Conservation (phyloP, 352 stramenopile genomes). For the Aphanomyces invadans region DNA sequence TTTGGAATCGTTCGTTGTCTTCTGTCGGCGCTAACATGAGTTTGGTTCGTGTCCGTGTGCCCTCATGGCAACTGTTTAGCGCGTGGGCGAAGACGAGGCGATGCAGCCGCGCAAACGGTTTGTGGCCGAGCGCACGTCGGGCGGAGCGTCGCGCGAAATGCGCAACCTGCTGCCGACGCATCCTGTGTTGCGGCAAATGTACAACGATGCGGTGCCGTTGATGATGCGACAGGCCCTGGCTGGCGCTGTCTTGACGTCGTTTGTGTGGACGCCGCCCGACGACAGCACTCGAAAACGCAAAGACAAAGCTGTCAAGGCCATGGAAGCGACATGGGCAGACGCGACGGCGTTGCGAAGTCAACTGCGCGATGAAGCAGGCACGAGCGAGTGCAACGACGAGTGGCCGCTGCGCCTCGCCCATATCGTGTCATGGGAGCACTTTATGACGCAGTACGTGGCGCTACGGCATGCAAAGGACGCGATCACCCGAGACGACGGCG, state of each 20-base stretch:
- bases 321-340: neutral
- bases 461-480: constrained; percentile 1
- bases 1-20: too few relatives aligned
- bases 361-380: constrained; percentile 9
- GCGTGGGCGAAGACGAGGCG: constrained; percentile 19
- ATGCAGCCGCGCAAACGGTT: constrained; percentile 23
- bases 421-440: constrained; percentile 2
- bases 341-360: neutral
- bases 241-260: constrained; percentile 15
- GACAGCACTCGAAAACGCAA: constrained; percentile 15
- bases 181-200: neutral
- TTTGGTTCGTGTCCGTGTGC: too few relatives aligned
- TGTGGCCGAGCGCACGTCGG: constrained; percentile 22
- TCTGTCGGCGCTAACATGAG: too few relatives aligned
- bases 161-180: constrained; percentile 11
- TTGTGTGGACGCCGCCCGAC: neutral
- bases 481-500: neutral
- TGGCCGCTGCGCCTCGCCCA: constrained; percentile 9
- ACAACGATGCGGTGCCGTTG: constrained; percentile 14
- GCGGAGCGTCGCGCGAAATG: constrained; percentile 16
- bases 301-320: constrained; percentile 22
- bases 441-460: constrained; percentile 8
- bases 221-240: constrained; percentile 13
- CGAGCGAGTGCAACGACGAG: neutral
- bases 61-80: too few relatives aligned